Conservation (phyloP, 2,329 filamentous ascomycete species). For the Teratosphaeria gauchensis region DNA sequence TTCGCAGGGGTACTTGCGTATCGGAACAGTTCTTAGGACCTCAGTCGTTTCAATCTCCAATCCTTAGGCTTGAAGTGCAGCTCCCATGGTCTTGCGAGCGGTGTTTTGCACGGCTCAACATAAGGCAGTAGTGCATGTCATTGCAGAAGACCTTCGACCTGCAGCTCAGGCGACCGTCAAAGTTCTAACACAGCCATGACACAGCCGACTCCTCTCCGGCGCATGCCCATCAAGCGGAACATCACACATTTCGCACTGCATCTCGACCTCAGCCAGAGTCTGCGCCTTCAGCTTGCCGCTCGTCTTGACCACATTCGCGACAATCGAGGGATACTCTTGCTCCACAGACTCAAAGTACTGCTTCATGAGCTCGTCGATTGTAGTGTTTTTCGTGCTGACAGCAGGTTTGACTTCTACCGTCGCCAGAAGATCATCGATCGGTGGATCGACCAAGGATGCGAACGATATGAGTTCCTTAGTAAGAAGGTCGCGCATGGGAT, state of each 20-base stretch:
- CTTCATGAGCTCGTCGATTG: conserved; percentile 82
- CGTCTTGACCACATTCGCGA: conserved; percentile 90
- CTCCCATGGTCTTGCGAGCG: too few relatives aligned
- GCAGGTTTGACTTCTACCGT: conserved; percentile 19
- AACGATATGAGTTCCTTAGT: conserved; percentile 70
- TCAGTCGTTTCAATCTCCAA: too few relatives aligned
- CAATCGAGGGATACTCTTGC: conserved; percentile 76
- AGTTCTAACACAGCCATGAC: conserved; percentile 56
- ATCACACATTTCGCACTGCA: conserved; percentile 57
- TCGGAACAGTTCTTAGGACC: too few relatives aligned
- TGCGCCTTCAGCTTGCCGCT: conserved; percentile 64
- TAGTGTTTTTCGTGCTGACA: conserved; percentile 64
- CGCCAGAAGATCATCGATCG: conserved; percentile 30
- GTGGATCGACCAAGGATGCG: conserved; percentile 30
- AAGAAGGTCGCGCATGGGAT: conserved; percentile 76
- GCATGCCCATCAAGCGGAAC: conserved; percentile 44
- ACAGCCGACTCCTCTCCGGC: conserved; percentile 38
- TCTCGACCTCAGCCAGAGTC: conserved; percentile 21
- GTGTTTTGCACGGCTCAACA: too few relatives aligned
- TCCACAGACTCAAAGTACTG: conserved; percentile 85
- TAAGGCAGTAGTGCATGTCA: too few relatives aligned
- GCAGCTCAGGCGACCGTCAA: neutral
- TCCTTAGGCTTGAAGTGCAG: too few relatives aligned
- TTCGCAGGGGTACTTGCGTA: too few relatives aligned
- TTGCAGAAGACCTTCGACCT: too few relatives aligned